Conservation (phyloP, 1,284 basidiomycete species). For the Neonothopanus nambi region DNA sequence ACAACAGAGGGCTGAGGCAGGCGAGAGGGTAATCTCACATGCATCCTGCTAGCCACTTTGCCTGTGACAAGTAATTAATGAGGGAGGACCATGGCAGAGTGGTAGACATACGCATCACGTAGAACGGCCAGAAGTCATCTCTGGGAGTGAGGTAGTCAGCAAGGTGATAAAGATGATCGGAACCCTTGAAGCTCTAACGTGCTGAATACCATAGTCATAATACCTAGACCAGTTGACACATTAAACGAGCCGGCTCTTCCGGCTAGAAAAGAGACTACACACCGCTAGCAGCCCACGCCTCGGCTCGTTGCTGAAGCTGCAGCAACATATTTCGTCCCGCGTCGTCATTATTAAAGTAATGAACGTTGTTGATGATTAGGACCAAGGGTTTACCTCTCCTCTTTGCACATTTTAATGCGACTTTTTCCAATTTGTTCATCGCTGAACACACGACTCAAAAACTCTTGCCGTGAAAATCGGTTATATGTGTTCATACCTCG, state of each 20-base stretch:
- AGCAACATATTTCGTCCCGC: slow-evolving; percentile 75
- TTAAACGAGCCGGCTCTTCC: slow-evolving; percentile 11
- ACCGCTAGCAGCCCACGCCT: slow-evolving; percentile 83
- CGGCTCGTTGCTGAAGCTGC: slow-evolving; percentile 83
- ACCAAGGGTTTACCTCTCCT: slow-evolving; percentile 69
- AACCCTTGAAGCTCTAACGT: slow-evolving; percentile 46
- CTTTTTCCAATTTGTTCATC: slow-evolving; percentile 85
- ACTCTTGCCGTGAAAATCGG: not conserved
- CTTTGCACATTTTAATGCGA: slow-evolving; percentile 66
- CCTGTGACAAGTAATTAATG: slow-evolving; percentile 38
- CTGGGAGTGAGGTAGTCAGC: slow-evolving; percentile 30
- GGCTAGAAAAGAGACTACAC: slow-evolving; percentile 11
- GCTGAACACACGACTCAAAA: slow-evolving; percentile 37
- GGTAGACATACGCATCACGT: slow-evolving; percentile 55
- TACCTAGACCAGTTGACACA: slow-evolving; percentile 48
- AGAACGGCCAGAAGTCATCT: slow-evolving; percentile 82
- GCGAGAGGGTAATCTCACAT: slow-evolving; percentile 41
- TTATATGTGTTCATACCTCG: slow-evolving; percentile 52
- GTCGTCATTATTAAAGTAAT: slow-evolving; percentile 80
- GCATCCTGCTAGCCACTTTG: slow-evolving; percentile 73
- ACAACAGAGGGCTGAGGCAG: slow-evolving; percentile 4
- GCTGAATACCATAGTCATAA: slow-evolving; percentile 78
- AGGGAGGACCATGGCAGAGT: slow-evolving; percentile 4
- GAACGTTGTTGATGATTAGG: slow-evolving; percentile 77
- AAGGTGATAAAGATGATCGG: not conserved